Evolutionary conservation across 768 basidiomycete species (phyloP).

Genomic region (Termitomyces sp.): DNA sequence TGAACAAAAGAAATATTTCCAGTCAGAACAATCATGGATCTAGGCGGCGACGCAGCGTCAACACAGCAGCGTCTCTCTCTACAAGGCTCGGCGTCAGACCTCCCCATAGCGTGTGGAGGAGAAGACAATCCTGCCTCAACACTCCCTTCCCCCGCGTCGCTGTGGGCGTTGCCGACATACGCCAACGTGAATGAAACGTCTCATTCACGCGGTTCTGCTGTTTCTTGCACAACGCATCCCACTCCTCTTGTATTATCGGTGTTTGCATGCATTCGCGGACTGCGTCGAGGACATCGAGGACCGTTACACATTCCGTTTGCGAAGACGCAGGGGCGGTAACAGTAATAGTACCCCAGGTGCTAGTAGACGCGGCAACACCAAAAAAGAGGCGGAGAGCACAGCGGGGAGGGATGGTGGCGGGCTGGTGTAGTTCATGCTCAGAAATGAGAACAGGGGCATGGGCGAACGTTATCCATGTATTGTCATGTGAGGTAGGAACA

Average conservation of each 20-base stretch:
- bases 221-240: conserved; percentile 33
- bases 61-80: conserved; percentile 32
- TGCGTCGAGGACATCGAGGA: conserved; percentile 45
- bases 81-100: conserved; percentile 40
- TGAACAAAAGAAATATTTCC: no score
- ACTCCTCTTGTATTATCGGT: conserved; percentile 36
- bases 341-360: conserved; percentile 37
- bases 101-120: conserved; percentile 43
- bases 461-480: conserved; percentile 2
- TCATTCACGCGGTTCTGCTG: conserved; percentile 36
- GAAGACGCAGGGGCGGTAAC: conserved; percentile 22
- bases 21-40: no score
- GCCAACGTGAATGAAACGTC: conserved; percentile 43
- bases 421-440: conserved; percentile 29
- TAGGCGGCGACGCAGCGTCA: conserved; percentile 33
- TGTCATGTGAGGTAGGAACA: neutral
- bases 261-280: conserved; percentile 33
- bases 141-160: conserved; percentile 35
- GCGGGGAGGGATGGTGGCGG: conserved; percentile 39
- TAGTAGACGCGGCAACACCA: conserved; percentile 37
- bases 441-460: conserved; percentile 21
- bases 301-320: conserved; percentile 34
- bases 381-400: conserved; percentile 35
- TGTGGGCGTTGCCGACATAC: conserved; percentile 27
- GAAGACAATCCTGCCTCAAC: conserved; percentile 43